phyloP scores from a whole-genome alignment of 495 filamentous ascomycete species.

The Astrocystis sublimbata region DNA sequence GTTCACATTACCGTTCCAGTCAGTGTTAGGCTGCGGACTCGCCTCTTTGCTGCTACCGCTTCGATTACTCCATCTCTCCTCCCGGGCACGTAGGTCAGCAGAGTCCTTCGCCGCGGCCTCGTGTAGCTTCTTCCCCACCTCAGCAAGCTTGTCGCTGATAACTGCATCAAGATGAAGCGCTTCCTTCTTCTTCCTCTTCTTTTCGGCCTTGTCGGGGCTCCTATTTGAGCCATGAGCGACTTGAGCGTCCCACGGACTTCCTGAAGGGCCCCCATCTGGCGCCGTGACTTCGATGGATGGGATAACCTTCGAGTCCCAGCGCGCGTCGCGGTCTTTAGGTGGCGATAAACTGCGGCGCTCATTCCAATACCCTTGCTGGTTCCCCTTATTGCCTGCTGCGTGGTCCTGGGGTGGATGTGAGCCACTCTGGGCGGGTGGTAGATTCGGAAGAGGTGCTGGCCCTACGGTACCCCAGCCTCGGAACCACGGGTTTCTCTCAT shows the following conservation, averaged over 20 bases:
- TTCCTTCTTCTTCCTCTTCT: constrained; percentile 13
- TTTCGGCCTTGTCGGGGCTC: constrained; percentile 12
- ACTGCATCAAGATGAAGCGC: neutral
- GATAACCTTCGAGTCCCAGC: constrained; percentile 28
- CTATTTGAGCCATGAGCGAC: constrained; percentile 5
- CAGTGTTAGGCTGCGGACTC: neutral
- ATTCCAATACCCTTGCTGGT: neutral
- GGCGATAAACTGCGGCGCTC: neutral
- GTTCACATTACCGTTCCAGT: constrained; percentile 8
- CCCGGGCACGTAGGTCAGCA: constrained; percentile 1
- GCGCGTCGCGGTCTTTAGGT: constrained; percentile 19
- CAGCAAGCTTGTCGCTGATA: neutral
- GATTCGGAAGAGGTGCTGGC: constrained; percentile 14
- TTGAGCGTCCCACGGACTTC: constrained; percentile 9
- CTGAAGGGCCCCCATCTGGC: constrained; percentile 2
- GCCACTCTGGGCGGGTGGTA: neutral
- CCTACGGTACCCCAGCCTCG: constrained; percentile 26
- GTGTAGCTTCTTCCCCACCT: neutral
- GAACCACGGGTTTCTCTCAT: constrained; percentile 17
- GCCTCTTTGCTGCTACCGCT: constrained; percentile 19
- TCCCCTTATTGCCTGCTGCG: neutral
- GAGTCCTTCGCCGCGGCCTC: constrained; percentile 3
- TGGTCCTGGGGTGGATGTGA: constrained; percentile 4
- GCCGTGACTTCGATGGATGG: constrained; percentile 16
- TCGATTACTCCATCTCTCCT: constrained; percentile 19